Evolutionary conservation across 1,139 yeast species (phyloP).

Genomic region (Suhomyces ambrosiae): DNA sequence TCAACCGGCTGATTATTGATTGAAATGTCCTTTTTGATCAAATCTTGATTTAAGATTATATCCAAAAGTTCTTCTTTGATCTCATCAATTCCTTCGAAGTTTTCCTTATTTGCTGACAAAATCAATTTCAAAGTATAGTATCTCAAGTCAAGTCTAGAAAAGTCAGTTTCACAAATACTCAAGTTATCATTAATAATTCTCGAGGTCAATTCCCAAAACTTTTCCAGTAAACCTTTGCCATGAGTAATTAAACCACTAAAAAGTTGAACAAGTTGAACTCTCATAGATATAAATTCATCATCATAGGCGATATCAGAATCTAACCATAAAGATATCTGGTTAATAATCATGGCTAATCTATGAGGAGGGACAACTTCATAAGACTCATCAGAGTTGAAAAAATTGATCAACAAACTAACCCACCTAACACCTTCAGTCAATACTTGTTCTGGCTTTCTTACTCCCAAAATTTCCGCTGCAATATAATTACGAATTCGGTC

Average conservation of each 20-base stretch:
- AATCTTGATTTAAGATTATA: slow-evolving; percentile 31
- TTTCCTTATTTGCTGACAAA: slow-evolving; percentile 26
- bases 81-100: slow-evolving; percentile 17
- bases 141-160: slow-evolving; percentile 43
- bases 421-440: slow-evolving; percentile 45
- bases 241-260: slow-evolving; percentile 32
- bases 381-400: slow-evolving; percentile 39
- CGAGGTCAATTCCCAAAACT: slow-evolving; percentile 35
- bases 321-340: slow-evolving; percentile 55
- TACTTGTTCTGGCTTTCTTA: slow-evolving; percentile 41
- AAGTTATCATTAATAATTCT: slow-evolving; percentile 55
- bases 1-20: slow-evolving; percentile 32
- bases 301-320: slow-evolving; percentile 67
- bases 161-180: slow-evolving; percentile 45
- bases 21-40: slow-evolving; percentile 19
- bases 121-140: slow-evolving; percentile 52
- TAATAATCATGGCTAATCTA: slow-evolving; percentile 61
- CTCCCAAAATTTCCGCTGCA: slow-evolving; percentile 68
- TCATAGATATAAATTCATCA: slow-evolving; percentile 47
- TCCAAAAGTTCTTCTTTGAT: slow-evolving; percentile 43
- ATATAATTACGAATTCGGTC: slow-evolving; percentile 60
- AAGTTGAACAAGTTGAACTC: slow-evolving; percentile 56
- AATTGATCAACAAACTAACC: slow-evolving; percentile 52
- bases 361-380: slow-evolving; percentile 55
- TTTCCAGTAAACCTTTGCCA: slow-evolving; percentile 27